Conservation (phyloP, 176 grass and related monocot genomes). For the Hyparrhenia diplandra region DNA sequence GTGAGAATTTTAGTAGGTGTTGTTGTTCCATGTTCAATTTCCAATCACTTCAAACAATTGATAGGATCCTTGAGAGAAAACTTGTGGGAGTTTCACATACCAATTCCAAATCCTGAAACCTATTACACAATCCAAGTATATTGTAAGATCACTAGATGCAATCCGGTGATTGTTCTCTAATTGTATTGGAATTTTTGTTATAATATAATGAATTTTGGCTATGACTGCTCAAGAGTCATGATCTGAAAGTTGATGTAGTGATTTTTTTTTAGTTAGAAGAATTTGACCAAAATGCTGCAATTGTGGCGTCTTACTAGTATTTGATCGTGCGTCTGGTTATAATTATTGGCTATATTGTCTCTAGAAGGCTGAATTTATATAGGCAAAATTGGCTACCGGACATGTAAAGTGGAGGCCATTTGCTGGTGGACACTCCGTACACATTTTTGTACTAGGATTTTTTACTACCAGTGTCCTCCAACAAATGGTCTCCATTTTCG, state of each 20-base stretch:
- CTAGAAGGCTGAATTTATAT: neutral
- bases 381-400: too few relatives aligned
- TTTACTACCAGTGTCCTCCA: too few relatives aligned
- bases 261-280: neutral
- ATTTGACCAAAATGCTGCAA: neutral
- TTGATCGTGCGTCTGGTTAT: neutral
- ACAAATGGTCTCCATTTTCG: too few relatives aligned
- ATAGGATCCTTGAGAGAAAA: neutral
- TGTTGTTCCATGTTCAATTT: neutral
- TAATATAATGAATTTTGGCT: neutral
- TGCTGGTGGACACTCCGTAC: too few relatives aligned
- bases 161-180: neutral
- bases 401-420: too few relatives aligned
- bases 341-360: neutral
- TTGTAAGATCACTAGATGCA: neutral
- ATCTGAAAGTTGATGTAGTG: neutral
- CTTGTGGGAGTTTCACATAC: neutral
- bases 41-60: neutral
- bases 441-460: too few relatives aligned
- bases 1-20: neutral
- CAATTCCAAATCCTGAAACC: neutral
- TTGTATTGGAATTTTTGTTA: neutral
- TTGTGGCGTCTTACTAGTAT: neutral
- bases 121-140: neutral
- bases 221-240: neutral